Conservation (phyloP, 2,329 filamentous ascomycete species). For the Xylariaceae sp. region DNA sequence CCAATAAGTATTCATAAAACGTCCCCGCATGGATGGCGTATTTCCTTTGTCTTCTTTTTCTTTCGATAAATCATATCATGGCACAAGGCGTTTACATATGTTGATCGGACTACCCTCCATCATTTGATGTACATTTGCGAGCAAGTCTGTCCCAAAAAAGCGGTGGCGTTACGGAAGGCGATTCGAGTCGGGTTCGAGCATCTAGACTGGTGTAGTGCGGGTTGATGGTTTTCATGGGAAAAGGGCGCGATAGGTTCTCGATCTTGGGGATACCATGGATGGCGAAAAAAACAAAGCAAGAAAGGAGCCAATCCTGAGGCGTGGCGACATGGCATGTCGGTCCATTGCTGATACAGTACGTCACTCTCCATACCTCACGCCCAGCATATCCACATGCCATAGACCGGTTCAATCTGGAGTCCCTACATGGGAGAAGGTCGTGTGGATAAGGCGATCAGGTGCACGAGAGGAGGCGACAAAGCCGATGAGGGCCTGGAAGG, state of each 20-base stretch:
- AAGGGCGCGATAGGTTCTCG: conserved; percentile 4
- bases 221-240: conserved; percentile 6
- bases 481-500: neutral
- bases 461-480: neutral
- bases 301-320: conserved; percentile 3
- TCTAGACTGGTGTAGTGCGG: conserved; percentile 9
- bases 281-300: neutral
- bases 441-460: neutral
- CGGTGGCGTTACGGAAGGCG: conserved; percentile 19
- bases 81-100: conserved; percentile 15
- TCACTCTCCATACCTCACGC: conserved; percentile 6
- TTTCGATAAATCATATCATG: conserved; percentile 12
- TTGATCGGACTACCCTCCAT: conserved; percentile 11
- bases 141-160: conserved; percentile 10
- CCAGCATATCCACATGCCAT: conserved; percentile 2
- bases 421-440: neutral
- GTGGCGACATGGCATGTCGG: conserved; percentile 1
- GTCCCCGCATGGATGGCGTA: neutral
- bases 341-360: conserved; percentile 7
- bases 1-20: conserved; percentile 32
- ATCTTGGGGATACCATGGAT: conserved; percentile 6
- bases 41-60: conserved; percentile 16
- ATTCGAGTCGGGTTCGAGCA: conserved; percentile 7
- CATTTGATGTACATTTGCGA: conserved; percentile 18
- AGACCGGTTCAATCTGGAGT: conserved; percentile 8